These are phyloP conservation scores for Aspergillus arachidicola DNA, from an alignment of 2,329 filamentous ascomycete genomes.

Conservation along the genomic window DNA sequence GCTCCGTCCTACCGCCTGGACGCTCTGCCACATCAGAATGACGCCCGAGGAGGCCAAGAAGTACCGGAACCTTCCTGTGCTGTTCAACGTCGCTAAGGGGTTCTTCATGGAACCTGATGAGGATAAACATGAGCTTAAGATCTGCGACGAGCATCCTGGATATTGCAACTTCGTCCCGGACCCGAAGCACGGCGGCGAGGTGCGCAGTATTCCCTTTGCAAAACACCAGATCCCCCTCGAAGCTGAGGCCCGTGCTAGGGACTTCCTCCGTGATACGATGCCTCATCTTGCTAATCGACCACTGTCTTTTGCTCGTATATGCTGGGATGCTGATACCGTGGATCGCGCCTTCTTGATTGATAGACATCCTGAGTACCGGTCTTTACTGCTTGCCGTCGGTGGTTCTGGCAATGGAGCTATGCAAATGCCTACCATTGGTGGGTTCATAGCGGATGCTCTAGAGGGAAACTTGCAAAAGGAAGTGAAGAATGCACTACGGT, in stretches of 20 bases:
- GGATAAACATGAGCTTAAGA: constrained; percentile 42
- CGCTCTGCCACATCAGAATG: constrained; percentile 55
- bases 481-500: constrained; percentile 49
- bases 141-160: constrained; percentile 58
- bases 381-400: constrained; percentile 53
- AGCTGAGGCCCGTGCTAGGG: constrained; percentile 50
- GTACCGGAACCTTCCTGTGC: constrained; percentile 54
- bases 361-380: constrained; percentile 48
- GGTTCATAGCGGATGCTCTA: constrained; percentile 53
- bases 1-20: constrained; percentile 58
- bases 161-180: constrained; percentile 53
- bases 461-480: constrained; percentile 48
- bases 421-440: constrained; percentile 55
- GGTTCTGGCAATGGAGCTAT: constrained; percentile 58
- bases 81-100: constrained; percentile 52
- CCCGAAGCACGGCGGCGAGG: constrained; percentile 25
- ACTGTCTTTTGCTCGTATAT: constrained; percentile 56
- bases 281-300: constrained; percentile 54
- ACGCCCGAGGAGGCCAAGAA: constrained; percentile 46
- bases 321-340: constrained; percentile 61
- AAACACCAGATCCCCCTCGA: constrained; percentile 49
- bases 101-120: constrained; percentile 55
- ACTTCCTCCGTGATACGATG: constrained; percentile 56
- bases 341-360: constrained; percentile 58
- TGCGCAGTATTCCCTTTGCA: constrained; percentile 45